A percentile compares a stretch with the other conserved stretches of the same genome.
Evolutionary conservation across 2,329 filamentous ascomycete genomes (phyloP).

Genomic region (Scedosporium minutisporum): DNA sequence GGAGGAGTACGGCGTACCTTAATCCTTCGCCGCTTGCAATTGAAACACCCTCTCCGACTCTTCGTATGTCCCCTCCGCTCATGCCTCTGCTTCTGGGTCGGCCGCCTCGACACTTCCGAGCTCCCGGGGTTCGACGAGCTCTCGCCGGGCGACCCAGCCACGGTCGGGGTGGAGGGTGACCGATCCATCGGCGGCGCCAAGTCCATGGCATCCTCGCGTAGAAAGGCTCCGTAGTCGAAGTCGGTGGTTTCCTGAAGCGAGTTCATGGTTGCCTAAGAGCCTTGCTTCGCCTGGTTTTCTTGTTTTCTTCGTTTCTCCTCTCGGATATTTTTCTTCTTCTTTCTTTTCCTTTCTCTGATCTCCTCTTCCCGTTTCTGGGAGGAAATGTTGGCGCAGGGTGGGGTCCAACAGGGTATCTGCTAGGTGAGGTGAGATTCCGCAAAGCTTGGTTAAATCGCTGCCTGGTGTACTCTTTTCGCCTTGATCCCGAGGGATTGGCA

Average conservation of each 20-base stretch:
- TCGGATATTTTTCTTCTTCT: neutral
- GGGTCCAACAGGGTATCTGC: neutral
- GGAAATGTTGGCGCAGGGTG: neutral
- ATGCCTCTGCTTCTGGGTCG: slow-evolving; percentile 1
- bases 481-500: too few relatives aligned
- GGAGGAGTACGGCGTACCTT: slow-evolving; percentile 33
- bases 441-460: neutral
- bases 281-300: neutral
- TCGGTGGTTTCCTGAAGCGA: slow-evolving; percentile 9
- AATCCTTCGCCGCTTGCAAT: slow-evolving; percentile 57
- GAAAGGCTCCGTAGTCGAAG: slow-evolving; percentile 30
- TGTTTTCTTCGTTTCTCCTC: neutral
- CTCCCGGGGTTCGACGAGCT: slow-evolving; percentile 3
- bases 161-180: slow-evolving; percentile 12
- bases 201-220: slow-evolving; percentile 19
- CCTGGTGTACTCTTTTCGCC: neutral
- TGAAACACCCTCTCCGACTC: slow-evolving; percentile 55
- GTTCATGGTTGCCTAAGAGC: neutral
- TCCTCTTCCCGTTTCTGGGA: too few relatives aligned
- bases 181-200: neutral
- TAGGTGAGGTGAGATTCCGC: neutral
- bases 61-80: slow-evolving; percentile 57
- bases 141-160: slow-evolving; percentile 1
- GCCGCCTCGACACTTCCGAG: neutral
- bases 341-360: too few relatives aligned